Conservation (phyloP, 208 protist species). For the Trypanosoma grayi region DNA sequence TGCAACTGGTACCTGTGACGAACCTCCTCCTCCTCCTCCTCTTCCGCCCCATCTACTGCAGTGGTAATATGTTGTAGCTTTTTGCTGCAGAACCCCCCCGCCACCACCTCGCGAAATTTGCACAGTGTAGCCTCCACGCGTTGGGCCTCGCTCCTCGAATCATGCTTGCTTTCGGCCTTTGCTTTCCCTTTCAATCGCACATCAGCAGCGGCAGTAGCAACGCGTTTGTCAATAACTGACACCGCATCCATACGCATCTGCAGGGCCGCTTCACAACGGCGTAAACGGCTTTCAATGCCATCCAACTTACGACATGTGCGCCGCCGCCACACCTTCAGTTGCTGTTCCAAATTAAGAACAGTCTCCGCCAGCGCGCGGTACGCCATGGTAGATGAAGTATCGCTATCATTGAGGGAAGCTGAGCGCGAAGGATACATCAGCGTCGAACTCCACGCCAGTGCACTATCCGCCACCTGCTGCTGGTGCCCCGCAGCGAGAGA, state of each 20-base stretch:
- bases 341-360: constrained; percentile 17
- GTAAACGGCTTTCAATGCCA: constrained; percentile 11
- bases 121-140: too few species aligned
- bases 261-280: constrained; percentile 1
- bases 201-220: too few species aligned
- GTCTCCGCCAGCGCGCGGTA: constrained; percentile 9
- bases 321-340: constrained; percentile 21
- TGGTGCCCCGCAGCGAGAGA: background rate
- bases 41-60: too few species aligned
- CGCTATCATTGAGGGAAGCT: background rate
- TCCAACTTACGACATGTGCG: constrained; percentile 1
- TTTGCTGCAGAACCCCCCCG: too few species aligned
- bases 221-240: too few species aligned
- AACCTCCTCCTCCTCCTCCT: too few species aligned
- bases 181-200: too few species aligned
- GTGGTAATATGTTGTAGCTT: too few species aligned
- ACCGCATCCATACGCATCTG: background rate
- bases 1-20: too few species aligned
- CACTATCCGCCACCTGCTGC: background rate
- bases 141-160: too few species aligned
- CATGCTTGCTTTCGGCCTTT: too few species aligned
- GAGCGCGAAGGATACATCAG: background rate
- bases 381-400: background rate
- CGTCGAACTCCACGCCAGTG: background rate
- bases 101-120: too few species aligned